These are phyloP conservation scores for Rasamsonia emersonii DNA, from an alignment of 2,329 filamentous ascomycete species.

Conservation along the genomic window DNA sequence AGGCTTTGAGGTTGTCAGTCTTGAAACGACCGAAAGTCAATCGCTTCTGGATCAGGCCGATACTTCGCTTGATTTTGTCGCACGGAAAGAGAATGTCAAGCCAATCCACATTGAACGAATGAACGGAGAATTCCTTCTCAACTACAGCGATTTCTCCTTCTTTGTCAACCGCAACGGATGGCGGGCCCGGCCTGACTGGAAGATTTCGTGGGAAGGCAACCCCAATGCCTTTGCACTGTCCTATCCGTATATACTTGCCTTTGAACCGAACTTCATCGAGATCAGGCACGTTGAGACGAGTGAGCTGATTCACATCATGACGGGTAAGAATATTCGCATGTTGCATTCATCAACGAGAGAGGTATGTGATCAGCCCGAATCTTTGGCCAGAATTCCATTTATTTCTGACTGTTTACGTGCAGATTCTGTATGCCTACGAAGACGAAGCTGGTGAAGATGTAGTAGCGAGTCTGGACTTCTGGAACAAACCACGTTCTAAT, in stretches of 20 bases:
- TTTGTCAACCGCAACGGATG: slow-evolving; percentile 98
- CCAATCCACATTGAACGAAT: slow-evolving; percentile 96
- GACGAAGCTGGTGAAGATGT: slow-evolving; percentile 90
- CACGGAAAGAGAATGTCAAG: slow-evolving; percentile 83
- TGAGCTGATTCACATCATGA: slow-evolving; percentile 85
- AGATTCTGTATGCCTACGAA: slow-evolving; percentile 98
- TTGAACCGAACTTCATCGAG: slow-evolving; percentile 96
- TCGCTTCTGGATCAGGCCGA: slow-evolving; percentile 94
- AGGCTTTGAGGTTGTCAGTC: slow-evolving; percentile 92
- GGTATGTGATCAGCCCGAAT: slow-evolving; percentile 47
- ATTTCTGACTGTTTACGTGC: slow-evolving; percentile 15
- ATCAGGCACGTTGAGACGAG: slow-evolving; percentile 91
- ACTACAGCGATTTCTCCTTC: slow-evolving; percentile 98
- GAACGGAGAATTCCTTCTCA: slow-evolving; percentile 93
- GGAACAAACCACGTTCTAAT: slow-evolving; percentile 57
- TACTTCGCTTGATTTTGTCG: slow-evolving; percentile 94
- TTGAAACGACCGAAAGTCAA: slow-evolving; percentile 97
- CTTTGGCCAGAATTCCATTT: background rate
- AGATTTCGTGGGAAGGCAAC: slow-evolving; percentile 92
- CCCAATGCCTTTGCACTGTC: slow-evolving; percentile 89
- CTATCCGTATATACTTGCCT: slow-evolving; percentile 93
- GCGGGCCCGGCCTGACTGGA: slow-evolving; percentile 92
- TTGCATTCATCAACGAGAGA: slow-evolving; percentile 94
- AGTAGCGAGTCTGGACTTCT: slow-evolving; percentile 93
- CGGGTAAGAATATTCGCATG: slow-evolving; percentile 94